Conservation (phyloP, 2,329 filamentous ascomycete species). For the Lachnellula hyalina region DNA sequence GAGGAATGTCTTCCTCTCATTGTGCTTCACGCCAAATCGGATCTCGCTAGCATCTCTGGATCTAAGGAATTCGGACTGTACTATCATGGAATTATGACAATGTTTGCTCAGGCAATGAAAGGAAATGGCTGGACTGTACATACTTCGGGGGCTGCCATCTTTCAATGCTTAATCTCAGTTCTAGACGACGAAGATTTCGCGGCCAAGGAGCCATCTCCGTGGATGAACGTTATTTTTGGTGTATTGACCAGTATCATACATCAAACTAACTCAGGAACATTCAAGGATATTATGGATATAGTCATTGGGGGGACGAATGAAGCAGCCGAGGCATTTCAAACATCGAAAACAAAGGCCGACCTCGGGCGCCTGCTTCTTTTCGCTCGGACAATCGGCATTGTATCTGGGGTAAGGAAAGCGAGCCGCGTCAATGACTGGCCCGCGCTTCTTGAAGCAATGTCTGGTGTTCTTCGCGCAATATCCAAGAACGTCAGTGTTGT, state of each 20-base stretch:
- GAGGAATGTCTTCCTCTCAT: constrained; percentile 67
- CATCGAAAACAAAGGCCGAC: constrained; percentile 27
- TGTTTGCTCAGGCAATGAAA: constrained; percentile 80
- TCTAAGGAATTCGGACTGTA: constrained; percentile 62
- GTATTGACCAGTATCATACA: constrained; percentile 79
- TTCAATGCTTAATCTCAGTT: constrained; percentile 43
- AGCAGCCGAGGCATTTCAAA: constrained; percentile 35
- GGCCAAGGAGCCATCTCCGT: constrained; percentile 38
- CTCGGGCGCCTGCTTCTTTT: constrained; percentile 44
- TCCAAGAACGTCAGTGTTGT: constrained; percentile 34
- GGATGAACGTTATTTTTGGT: constrained; percentile 66
- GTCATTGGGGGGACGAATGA: constrained; percentile 47
- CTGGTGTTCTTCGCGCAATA: constrained; percentile 46
- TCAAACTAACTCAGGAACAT: constrained; percentile 69
- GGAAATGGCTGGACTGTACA: constrained; percentile 55
- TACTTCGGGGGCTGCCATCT: constrained; percentile 51
- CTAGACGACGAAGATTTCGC: constrained; percentile 44
- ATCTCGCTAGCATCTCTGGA: constrained; percentile 52
- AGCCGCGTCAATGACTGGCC: constrained; percentile 69
- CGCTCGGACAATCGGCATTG: constrained; percentile 58
- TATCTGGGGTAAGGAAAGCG: constrained; percentile 78
- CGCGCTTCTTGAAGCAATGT: constrained; percentile 51
- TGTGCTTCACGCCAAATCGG: constrained; percentile 65
- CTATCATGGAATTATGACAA: constrained; percentile 81
- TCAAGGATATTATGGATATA: constrained; percentile 60